phyloP scores from a whole-genome alignment of 495 filamentous ascomycete genomes.

The Neurospora sp. region DNA sequence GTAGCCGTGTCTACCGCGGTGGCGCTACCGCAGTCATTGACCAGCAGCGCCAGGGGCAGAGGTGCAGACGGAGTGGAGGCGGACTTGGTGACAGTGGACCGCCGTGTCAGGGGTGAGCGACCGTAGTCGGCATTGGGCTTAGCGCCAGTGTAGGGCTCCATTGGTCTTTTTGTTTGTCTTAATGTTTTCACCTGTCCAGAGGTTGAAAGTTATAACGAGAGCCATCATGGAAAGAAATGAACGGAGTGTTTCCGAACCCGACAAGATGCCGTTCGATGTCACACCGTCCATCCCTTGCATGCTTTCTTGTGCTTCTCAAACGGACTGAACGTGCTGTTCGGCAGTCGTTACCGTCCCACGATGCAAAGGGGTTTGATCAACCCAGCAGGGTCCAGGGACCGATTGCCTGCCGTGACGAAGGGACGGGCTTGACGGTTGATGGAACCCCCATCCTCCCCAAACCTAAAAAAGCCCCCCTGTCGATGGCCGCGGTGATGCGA shows the following conservation, averaged over 20 bases:
- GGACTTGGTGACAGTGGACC: neutral
- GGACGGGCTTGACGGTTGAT: neutral
- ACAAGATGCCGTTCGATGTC: neutral
- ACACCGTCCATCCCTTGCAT: neutral
- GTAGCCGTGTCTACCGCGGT: slow-evolving; percentile 1
- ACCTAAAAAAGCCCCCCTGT: neutral
- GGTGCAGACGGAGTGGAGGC: neutral
- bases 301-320: neutral
- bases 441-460: neutral
- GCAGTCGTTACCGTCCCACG: neutral
- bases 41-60: neutral
- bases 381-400: neutral
- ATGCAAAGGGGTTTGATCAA: neutral
- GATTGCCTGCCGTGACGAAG: neutral
- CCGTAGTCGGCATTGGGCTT: neutral
- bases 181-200: neutral
- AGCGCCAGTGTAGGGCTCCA: neutral
- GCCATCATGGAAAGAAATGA: neutral
- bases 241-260: neutral
- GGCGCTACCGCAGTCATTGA: neutral
- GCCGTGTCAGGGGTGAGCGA: neutral
- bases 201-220: neutral
- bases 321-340: neutral
- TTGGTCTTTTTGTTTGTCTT: neutral
- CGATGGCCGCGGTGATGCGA: neutral